These are phyloP conservation scores for Dactylella cylindrospora DNA, from an alignment of 2,329 filamentous ascomycete species.

Conservation along the genomic window DNA sequence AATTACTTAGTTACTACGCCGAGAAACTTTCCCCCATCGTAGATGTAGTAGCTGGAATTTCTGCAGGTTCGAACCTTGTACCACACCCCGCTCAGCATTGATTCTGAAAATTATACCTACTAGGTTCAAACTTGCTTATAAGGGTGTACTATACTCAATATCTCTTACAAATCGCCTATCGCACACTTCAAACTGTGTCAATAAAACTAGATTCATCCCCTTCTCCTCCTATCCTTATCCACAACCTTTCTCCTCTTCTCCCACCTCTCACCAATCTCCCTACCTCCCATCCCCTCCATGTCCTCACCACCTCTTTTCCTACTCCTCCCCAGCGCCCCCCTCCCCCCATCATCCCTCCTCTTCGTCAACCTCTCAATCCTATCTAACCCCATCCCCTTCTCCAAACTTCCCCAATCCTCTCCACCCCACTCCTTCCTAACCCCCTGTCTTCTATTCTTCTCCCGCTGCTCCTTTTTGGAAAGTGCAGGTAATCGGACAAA, in stretches of 20 bases:
- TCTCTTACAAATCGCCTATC: no score
- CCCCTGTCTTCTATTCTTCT: slow-evolving; percentile 61
- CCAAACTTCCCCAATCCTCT: slow-evolving; percentile 84
- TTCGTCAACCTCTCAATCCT: slow-evolving; percentile 81
- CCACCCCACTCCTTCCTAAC: slow-evolving; percentile 61
- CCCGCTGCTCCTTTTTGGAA: slow-evolving; percentile 73
- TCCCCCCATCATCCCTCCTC: slow-evolving; percentile 60
- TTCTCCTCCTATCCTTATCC: slow-evolving; percentile 54
- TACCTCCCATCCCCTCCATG: slow-evolving; percentile 66
- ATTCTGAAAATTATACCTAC: no score
- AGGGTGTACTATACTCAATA: no score
- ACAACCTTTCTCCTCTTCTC: slow-evolving; percentile 66
- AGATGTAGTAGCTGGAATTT: no score
- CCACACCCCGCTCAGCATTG: no score
- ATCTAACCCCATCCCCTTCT: slow-evolving; percentile 72
- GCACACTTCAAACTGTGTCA: background rate
- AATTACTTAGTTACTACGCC: no score
- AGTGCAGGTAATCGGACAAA: slow-evolving; percentile 82
- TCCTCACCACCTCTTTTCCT: slow-evolving; percentile 78
- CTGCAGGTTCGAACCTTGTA: no score
- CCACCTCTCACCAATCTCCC: slow-evolving; percentile 70
- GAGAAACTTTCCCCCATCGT: no score
- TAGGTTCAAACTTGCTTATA: no score
- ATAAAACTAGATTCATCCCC: slow-evolving; percentile 45
- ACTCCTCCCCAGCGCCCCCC: slow-evolving; percentile 73